phyloP scores from a whole-genome alignment of 1,139 yeast species.

The Yamadazyma spencermartinsiae region DNA sequence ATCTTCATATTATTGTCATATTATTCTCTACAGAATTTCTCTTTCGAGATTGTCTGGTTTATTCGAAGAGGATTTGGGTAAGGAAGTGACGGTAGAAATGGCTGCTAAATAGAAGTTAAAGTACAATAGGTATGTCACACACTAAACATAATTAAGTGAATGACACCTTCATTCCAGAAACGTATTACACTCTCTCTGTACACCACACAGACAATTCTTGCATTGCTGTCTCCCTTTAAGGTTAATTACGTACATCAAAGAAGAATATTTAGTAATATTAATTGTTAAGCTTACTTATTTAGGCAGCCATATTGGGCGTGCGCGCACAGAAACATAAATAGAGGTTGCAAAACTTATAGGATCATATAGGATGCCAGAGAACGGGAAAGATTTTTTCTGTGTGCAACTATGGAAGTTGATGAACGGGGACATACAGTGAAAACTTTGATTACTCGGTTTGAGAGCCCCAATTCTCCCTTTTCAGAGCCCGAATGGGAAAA shows the following conservation, averaged over 20 bases:
- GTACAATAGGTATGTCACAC: too few relatives aligned
- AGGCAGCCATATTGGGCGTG: conserved; percentile 1
- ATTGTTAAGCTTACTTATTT: background rate
- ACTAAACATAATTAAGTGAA: too few relatives aligned
- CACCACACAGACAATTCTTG: too few relatives aligned
- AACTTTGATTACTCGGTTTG: background rate
- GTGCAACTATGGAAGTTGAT: background rate
- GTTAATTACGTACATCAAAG: background rate
- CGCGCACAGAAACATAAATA: background rate
- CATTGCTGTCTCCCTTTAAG: too few relatives aligned
- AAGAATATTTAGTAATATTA: background rate
- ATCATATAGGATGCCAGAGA: background rate
- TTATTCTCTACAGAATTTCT: too few relatives aligned
- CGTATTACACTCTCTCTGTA: too few relatives aligned
- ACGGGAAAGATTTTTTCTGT: background rate
- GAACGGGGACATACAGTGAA: background rate
- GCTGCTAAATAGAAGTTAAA: too few relatives aligned
- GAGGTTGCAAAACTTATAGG: conserved; percentile 1
- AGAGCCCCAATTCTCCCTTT: background rate
- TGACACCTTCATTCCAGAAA: too few relatives aligned
- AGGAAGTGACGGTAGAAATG: too few relatives aligned
- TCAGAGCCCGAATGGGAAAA: conserved; percentile 1
- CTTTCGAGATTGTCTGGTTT: too few relatives aligned
- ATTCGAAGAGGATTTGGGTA: too few relatives aligned
- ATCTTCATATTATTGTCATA: too few relatives aligned